These are phyloP conservation scores for Neospermospora avenae DNA, from an alignment of 2,329 filamentous ascomycete genomes.

Conservation along the genomic window DNA sequence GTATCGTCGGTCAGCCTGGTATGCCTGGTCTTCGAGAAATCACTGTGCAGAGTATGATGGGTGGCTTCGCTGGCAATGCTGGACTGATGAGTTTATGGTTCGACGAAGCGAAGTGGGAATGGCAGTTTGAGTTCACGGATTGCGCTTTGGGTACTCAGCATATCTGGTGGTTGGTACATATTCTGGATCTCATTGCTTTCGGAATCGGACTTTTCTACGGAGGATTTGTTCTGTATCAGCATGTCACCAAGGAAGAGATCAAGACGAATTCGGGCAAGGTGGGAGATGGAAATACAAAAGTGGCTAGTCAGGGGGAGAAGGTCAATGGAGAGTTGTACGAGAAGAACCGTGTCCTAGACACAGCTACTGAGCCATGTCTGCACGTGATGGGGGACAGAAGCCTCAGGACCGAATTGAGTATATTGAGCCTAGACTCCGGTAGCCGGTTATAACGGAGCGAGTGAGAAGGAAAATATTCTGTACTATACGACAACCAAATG, in stretches of 20 bases:
- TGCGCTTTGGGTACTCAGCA: constrained; percentile 84
- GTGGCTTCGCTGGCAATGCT: constrained; percentile 87
- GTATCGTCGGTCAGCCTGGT: constrained; percentile 42
- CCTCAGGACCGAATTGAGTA: not conserved
- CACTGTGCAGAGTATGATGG: constrained; percentile 98
- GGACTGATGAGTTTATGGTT: constrained; percentile 90
- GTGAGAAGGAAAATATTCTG: not conserved
- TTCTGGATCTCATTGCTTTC: constrained; percentile 51
- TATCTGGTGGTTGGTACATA: constrained; percentile 89
- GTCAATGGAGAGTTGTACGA: not conserved
- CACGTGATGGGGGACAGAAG: not conserved
- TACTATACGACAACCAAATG: not conserved
- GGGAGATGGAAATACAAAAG: not conserved
- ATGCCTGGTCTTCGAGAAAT: constrained; percentile 76
- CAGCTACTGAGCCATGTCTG: not conserved
- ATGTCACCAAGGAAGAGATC: not conserved
- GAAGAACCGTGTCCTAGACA: not conserved
- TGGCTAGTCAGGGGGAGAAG: not conserved
- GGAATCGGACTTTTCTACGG: constrained; percentile 19
- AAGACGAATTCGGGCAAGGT: not conserved
- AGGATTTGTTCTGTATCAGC: not conserved
- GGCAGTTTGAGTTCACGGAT: constrained; percentile 76
- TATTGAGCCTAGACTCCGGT: not conserved
- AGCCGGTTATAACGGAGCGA: not conserved
- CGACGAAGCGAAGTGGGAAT: constrained; percentile 67